These are phyloP conservation scores for Penstemon eatonii DNA, from an alignment of 257 asterid genomes.

Conservation along the genomic window DNA sequence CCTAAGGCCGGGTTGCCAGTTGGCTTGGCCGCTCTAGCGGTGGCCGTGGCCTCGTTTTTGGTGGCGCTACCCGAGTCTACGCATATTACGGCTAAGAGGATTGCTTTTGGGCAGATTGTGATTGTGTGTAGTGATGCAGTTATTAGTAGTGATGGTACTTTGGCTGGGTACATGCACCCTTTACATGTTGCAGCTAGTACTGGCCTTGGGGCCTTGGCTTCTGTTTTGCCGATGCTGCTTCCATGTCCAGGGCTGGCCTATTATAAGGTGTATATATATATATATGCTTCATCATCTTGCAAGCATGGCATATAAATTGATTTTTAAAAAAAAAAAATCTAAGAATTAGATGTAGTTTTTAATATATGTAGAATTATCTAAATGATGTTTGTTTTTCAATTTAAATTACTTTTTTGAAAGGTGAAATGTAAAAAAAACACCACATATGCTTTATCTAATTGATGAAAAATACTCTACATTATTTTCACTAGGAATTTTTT, in stretches of 20 bases:
- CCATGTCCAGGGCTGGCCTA: conserved; percentile 56
- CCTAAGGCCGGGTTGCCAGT: conserved; percentile 31
- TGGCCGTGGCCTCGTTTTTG: conserved; percentile 39
- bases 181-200: conserved; percentile 55
- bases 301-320: neutral
- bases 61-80: conserved; percentile 57
- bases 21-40: conserved; percentile 34
- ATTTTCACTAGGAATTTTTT: too few species aligned
- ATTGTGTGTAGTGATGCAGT: conserved; percentile 42
- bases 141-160: conserved; percentile 24
- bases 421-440: too few species aligned
- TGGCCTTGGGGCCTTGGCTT: conserved; percentile 49
- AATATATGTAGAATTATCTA: too few species aligned
- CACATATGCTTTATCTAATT: too few species aligned
- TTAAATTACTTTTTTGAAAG: too few species aligned
- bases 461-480: too few species aligned
- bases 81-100: conserved; percentile 47
- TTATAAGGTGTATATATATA: conserved; percentile 43
- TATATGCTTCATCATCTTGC: neutral
- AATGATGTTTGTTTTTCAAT: too few species aligned
- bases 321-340: too few species aligned
- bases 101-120: conserved; percentile 73
- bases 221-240: conserved; percentile 49
- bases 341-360: too few species aligned
- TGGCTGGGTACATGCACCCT: conserved; percentile 40